Evolutionary conservation across 495 filamentous ascomycete species (phyloP).

Genomic region (Baudoinia panamericana): DNA sequence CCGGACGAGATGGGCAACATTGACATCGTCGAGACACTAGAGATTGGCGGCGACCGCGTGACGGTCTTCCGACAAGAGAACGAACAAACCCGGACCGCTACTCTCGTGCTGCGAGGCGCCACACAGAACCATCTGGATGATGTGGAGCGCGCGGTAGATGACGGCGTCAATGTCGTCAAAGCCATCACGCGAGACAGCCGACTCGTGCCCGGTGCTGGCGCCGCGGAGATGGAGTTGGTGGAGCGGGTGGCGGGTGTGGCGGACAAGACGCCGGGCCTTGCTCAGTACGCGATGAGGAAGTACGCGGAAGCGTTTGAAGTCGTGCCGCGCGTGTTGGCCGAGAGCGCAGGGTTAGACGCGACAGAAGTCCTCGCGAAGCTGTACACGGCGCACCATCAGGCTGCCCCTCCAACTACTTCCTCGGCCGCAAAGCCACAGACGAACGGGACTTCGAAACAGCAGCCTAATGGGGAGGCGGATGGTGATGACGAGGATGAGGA

Average conservation of each 20-base stretch:
- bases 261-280: constrained; percentile 80
- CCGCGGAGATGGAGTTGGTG: constrained; percentile 88
- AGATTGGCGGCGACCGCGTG: constrained; percentile 96
- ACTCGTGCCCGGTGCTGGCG: constrained; percentile 87
- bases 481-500: constrained; percentile 31
- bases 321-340: constrained; percentile 81
- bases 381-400: constrained; percentile 71
- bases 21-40: constrained; percentile 91
- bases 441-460: constrained; percentile 2
- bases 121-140: constrained; percentile 98
- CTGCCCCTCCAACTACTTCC: constrained; percentile 33
- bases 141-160: constrained; percentile 91
- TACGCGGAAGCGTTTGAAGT: constrained; percentile 97
- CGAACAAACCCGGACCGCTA: constrained; percentile 81
- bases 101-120: constrained; percentile 86
- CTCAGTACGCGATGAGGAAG: constrained; percentile 93
- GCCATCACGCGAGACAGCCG: constrained; percentile 87
- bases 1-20: constrained; percentile 96
- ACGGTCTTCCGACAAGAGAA: constrained; percentile 97
- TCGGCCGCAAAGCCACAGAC: constrained; percentile 1
- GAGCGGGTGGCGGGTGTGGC: constrained; percentile 79
- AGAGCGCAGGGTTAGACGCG: constrained; percentile 87
- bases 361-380: constrained; percentile 85
- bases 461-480: neutral
- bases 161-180: constrained; percentile 98